Evolutionary conservation across 768 basidiomycete genomes (phyloP).

Genomic region (Pleurotus platypus): DNA sequence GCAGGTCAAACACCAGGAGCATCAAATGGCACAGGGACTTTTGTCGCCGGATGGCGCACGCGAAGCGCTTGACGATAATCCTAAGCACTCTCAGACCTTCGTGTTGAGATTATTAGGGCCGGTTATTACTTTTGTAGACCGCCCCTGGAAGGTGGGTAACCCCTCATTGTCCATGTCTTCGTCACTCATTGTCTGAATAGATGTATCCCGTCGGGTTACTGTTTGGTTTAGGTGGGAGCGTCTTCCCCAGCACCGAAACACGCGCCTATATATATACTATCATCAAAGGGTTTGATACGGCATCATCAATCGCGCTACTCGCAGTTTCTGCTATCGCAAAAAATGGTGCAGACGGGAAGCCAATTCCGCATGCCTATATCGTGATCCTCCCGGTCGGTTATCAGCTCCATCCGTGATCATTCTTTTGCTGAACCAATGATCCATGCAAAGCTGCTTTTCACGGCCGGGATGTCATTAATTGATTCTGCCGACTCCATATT

Average conservation of each 20-base stretch:
- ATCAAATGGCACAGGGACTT: constrained; percentile 14
- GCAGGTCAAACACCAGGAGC: constrained; percentile 22
- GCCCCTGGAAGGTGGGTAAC: constrained; percentile 75
- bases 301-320: constrained; percentile 84
- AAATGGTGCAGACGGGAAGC: constrained; percentile 42
- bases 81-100: constrained; percentile 48
- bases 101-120: constrained; percentile 81
- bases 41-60: not conserved
- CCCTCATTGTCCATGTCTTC: not conserved
- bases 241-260: not conserved
- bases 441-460: constrained; percentile 66
- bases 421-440: not conserved
- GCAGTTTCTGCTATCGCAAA: constrained; percentile 82
- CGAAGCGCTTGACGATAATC: constrained; percentile 18
- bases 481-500: constrained; percentile 84
- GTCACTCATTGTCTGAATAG: constrained; percentile 27
- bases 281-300: constrained; percentile 78
- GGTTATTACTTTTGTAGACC: constrained; percentile 75
- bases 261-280: not conserved
- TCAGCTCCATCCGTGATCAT: not conserved
- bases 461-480: constrained; percentile 83
- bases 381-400: constrained; percentile 59
- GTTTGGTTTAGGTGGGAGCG: constrained; percentile 72
- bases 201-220: constrained; percentile 92
- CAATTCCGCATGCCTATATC: constrained; percentile 59